Conservation (phyloP, 2,329 filamentous ascomycete species). For the Colletotrichum australisinense region DNA sequence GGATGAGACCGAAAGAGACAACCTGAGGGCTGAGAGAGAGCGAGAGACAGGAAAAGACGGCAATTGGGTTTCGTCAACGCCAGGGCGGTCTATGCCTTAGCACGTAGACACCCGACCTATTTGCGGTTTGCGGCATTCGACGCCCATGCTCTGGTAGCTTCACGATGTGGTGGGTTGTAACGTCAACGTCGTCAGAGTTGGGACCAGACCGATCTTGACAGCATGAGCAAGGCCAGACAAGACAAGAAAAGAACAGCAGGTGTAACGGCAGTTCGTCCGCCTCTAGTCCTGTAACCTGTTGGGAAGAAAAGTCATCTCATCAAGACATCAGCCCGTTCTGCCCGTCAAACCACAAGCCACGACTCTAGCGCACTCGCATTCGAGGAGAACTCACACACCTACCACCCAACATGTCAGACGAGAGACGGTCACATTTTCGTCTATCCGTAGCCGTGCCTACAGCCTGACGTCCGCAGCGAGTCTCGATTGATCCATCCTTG, state of each 20-base stretch:
- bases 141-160: not conserved
- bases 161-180: not conserved
- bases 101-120: not conserved
- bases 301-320: conserved; percentile 19
- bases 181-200: not conserved
- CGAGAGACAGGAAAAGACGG: not conserved
- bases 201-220: not conserved
- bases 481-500: not conserved
- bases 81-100: not conserved
- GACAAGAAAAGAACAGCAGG: conserved; percentile 10
- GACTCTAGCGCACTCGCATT: not conserved
- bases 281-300: not conserved
- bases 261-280: conserved; percentile 28
- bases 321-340: not conserved
- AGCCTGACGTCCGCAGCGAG: not conserved
- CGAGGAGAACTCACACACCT: not conserved
- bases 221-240: not conserved
- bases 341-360: conserved; percentile 8
- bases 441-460: not conserved
- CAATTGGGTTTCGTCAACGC: conserved; percentile 12
- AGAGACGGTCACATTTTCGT: too few species aligned
- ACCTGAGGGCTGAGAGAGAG: not conserved
- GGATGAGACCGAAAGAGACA: not conserved
- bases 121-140: not conserved
- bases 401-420: not conserved